Evolutionary conservation across 202 grass and related monocot species (phyloP).

Genomic region (Digitaria exilis): DNA sequence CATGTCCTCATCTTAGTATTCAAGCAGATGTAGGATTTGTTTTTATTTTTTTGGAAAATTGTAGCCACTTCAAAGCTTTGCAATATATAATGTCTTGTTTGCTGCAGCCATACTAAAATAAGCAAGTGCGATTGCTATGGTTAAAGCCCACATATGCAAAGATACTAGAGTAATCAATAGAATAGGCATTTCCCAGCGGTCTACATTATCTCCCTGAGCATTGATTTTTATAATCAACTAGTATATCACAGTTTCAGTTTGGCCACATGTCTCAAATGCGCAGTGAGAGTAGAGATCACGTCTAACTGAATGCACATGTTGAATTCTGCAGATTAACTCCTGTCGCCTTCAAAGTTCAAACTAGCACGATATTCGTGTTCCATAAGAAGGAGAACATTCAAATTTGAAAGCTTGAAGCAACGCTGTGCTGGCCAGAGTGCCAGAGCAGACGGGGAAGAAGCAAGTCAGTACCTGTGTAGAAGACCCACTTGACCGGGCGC

Average conservation of each 20-base stretch:
- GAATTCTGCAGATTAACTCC: not conserved
- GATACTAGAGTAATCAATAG: no score
- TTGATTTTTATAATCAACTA: not conserved
- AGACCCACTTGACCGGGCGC: constrained; percentile 74
- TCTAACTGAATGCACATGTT: not conserved
- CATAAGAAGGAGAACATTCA: not conserved
- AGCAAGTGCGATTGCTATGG: no score
- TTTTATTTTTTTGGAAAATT: no score
- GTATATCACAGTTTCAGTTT: not conserved
- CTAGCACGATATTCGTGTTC: not conserved
- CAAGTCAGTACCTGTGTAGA: constrained; percentile 50
- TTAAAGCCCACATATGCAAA: no score
- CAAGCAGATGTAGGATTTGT: not conserved
- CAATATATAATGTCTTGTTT: not conserved
- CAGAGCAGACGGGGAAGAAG: not conserved
- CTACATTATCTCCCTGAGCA: not conserved
- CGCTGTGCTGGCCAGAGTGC: not conserved
- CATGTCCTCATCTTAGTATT: not conserved
- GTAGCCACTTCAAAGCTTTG: not conserved
- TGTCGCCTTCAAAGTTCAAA: not conserved
- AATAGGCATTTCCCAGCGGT: not conserved
- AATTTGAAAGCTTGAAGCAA: not conserved
- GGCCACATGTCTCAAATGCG: not conserved
- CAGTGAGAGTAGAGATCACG: not conserved
- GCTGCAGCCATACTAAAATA: no score